These are phyloP conservation scores for Penicillium sclerotigenum DNA, from an alignment of 2,329 filamentous ascomycete genomes.

Conservation along the genomic window DNA sequence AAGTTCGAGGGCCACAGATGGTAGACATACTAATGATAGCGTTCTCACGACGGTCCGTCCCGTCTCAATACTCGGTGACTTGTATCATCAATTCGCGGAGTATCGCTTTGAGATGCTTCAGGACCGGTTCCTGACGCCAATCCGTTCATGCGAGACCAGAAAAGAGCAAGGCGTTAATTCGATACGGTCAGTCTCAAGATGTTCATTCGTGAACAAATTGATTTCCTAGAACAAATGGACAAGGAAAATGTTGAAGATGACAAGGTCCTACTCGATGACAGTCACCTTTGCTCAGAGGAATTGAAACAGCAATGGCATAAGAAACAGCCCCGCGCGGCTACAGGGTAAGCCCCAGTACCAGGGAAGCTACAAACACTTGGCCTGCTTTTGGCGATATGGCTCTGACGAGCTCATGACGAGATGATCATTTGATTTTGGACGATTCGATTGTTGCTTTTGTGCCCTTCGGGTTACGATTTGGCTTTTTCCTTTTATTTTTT, in stretches of 20 bases:
- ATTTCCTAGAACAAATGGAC: not conserved
- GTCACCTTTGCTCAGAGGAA: not conserved
- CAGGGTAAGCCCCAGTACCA: not conserved
- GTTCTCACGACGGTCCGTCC: constrained; percentile 56
- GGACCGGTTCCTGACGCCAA: constrained; percentile 45
- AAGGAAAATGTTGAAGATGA: not conserved
- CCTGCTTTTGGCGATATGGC: not conserved
- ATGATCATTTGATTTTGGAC: not conserved
- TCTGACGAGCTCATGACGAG: not conserved
- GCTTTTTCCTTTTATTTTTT: no score
- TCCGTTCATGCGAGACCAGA: not conserved
- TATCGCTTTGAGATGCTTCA: constrained; percentile 60
- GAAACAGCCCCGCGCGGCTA: not conserved
- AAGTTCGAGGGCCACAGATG: constrained; percentile 59
- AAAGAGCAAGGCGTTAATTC: not conserved
- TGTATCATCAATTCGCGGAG: constrained; percentile 58
- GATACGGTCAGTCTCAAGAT: not conserved
- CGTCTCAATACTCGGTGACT: constrained; percentile 53
- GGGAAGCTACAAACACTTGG: not conserved
- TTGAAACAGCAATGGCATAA: not conserved
- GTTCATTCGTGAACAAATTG: not conserved
- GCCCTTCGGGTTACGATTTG: not conserved
- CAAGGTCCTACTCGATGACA: not conserved
- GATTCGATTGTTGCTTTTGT: not conserved
- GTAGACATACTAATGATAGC: constrained; percentile 54